A percentile compares a stretch with the other conserved stretches of the same genome.
Conservation (phyloP, 495 filamentous ascomycete species). For the Daldinia decipiens region DNA sequence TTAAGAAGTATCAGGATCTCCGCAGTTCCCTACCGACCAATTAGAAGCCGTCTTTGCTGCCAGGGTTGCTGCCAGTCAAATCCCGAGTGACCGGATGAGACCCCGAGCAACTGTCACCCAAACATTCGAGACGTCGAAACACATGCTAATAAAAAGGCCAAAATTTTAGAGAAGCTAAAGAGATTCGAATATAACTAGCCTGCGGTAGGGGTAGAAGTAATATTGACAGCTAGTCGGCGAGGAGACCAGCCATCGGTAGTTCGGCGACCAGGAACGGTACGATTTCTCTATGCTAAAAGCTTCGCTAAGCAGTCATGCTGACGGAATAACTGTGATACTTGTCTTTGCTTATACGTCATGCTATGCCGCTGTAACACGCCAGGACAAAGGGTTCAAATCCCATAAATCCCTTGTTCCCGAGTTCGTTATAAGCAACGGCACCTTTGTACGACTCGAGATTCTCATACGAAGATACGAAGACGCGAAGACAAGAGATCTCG, state of each 20-base stretch:
- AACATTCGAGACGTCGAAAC: constrained; percentile 24
- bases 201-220: constrained; percentile 34
- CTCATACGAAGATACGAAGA: constrained; percentile 6
- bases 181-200: constrained; percentile 14
- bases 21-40: constrained; percentile 44
- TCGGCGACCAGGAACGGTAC: constrained; percentile 36
- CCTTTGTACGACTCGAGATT: constrained; percentile 18
- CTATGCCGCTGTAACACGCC: constrained; percentile 27
- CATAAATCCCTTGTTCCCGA: constrained; percentile 42
- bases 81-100: constrained; percentile 48
- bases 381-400: constrained; percentile 36
- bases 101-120: constrained; percentile 39
- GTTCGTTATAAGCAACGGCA: constrained; percentile 10
- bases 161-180: constrained; percentile 1
- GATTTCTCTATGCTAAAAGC: constrained; percentile 25
- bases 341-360: constrained; percentile 38
- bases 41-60: constrained; percentile 23
- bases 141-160: constrained; percentile 12
- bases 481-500: constrained; percentile 21
- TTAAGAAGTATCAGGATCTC: constrained; percentile 41
- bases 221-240: constrained; percentile 42
- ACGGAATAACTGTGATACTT: constrained; percentile 38
- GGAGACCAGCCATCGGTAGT: constrained; percentile 43
- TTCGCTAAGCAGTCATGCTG: constrained; percentile 39
- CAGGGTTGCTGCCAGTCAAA: constrained; percentile 44